Percentiles rank a stretch among this genome's conserved stretches.
These are phyloP conservation scores for Eutypa lata DNA, from an alignment of 2,329 filamentous ascomycete species.

Conservation along the genomic window DNA sequence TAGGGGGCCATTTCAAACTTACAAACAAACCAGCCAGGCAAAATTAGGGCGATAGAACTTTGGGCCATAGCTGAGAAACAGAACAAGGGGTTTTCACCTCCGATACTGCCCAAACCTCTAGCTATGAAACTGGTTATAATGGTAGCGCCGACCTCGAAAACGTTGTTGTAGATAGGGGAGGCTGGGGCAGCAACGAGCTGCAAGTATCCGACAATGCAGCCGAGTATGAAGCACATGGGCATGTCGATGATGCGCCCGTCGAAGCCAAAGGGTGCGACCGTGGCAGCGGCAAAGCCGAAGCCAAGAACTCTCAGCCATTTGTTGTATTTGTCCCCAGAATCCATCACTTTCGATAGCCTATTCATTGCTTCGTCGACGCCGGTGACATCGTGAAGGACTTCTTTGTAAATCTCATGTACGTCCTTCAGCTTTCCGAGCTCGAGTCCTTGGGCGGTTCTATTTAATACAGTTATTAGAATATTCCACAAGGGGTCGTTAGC, in stretches of 20 bases:
- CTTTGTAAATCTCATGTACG: slow-evolving; percentile 75
- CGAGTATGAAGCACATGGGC: slow-evolving; percentile 27
- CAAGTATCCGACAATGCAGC: slow-evolving; percentile 37
- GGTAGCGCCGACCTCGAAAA: slow-evolving; percentile 52
- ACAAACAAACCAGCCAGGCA: slow-evolving; percentile 58
- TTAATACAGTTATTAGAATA: background rate
- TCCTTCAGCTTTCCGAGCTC: slow-evolving; percentile 73
- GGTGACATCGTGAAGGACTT: slow-evolving; percentile 69
- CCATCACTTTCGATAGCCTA: slow-evolving; percentile 20
- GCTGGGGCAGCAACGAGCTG: slow-evolving; percentile 72
- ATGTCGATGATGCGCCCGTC: slow-evolving; percentile 26
- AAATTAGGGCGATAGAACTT: slow-evolving; percentile 71
- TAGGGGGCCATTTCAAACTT: slow-evolving; percentile 12
- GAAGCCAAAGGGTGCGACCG: slow-evolving; percentile 27
- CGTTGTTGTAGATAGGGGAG: slow-evolving; percentile 65
- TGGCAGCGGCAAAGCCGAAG: slow-evolving; percentile 26
- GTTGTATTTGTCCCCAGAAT: slow-evolving; percentile 23
- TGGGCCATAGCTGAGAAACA: slow-evolving; percentile 72
- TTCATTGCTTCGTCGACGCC: slow-evolving; percentile 26
- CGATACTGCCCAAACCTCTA: slow-evolving; percentile 66
- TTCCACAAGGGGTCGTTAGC: background rate
- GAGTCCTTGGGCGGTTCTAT: slow-evolving; percentile 57
- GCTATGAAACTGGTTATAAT: slow-evolving; percentile 67
- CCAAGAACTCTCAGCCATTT: slow-evolving; percentile 25
- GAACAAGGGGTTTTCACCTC: slow-evolving; percentile 50